Evolutionary conservation across 1,284 basidiomycete genomes (phyloP).

Genomic region (Trichosporon inkin): DNA sequence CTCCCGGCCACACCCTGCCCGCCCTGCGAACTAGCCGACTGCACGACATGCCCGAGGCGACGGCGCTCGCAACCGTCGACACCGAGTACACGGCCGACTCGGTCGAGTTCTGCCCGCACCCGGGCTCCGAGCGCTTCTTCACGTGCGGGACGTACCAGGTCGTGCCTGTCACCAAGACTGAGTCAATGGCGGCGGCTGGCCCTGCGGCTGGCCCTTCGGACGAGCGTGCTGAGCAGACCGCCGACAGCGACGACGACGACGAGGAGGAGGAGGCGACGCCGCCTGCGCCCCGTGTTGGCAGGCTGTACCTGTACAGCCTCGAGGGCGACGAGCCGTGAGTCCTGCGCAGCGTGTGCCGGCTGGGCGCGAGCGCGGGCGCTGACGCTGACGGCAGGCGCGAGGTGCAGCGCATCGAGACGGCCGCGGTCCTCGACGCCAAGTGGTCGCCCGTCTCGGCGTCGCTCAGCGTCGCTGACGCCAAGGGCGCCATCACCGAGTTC

Average conservation of each 20-base stretch:
- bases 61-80: slow-evolving; percentile 54
- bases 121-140: slow-evolving; percentile 60
- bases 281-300: slow-evolving; percentile 56
- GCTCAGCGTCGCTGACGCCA: slow-evolving; percentile 74
- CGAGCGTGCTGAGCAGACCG: not conserved
- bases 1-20: too few relatives aligned
- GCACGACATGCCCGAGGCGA: slow-evolving; percentile 21
- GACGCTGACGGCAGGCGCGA: slow-evolving; percentile 61
- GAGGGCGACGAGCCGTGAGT: slow-evolving; percentile 14
- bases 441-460: slow-evolving; percentile 59
- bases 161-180: slow-evolving; percentile 33
- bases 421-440: slow-evolving; percentile 88
- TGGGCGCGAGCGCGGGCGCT: too few relatives aligned
- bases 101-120: slow-evolving; percentile 78
- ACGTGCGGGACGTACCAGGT: slow-evolving; percentile 87
- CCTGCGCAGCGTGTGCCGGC: too few relatives aligned
- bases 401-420: slow-evolving; percentile 65
- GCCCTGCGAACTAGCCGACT: too few relatives aligned
- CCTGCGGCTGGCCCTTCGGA: not conserved
- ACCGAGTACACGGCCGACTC: slow-evolving; percentile 82
- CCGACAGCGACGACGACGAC: slow-evolving; percentile 39
- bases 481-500: slow-evolving; percentile 37
- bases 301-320: slow-evolving; percentile 26
- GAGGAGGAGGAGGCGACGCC: slow-evolving; percentile 25
- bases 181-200: not conserved